These are phyloP conservation scores for Piedraia hortae DNA, from an alignment of 2,329 filamentous ascomycete genomes.

Conservation along the genomic window DNA sequence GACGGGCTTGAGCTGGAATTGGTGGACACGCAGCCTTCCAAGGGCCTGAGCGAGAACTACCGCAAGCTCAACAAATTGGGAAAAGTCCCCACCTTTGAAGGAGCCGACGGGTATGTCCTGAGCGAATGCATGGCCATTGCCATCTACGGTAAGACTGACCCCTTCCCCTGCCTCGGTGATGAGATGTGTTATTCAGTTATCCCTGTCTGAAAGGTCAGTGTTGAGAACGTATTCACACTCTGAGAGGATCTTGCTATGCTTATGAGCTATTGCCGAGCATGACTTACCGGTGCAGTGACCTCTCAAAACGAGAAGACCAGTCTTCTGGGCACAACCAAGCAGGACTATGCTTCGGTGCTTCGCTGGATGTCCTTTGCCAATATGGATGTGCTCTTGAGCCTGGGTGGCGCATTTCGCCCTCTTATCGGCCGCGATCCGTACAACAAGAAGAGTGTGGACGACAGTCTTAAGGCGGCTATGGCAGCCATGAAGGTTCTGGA, in stretches of 20 bases:
- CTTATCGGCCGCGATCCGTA: constrained; percentile 58
- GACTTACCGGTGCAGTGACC: constrained; percentile 39
- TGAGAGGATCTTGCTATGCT: constrained; percentile 20
- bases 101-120: constrained; percentile 70
- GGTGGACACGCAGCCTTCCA: constrained; percentile 39
- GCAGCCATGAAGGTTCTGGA: constrained; percentile 50
- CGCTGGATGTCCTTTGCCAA: constrained; percentile 98
- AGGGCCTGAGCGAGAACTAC: constrained; percentile 46
- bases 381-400: constrained; percentile 45
- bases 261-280: background rate
- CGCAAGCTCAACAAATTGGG: constrained; percentile 61
- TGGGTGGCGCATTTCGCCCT: constrained; percentile 65
- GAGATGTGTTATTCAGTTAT: constrained; percentile 40
- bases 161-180: background rate
- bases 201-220: constrained; percentile 86
- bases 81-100: constrained; percentile 82
- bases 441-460: constrained; percentile 95
- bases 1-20: constrained; percentile 82
- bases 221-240: constrained; percentile 71
- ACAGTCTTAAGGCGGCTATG: constrained; percentile 38
- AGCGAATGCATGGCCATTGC: constrained; percentile 82
- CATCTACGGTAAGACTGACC: constrained; percentile 62
- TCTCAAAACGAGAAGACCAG: constrained; percentile 99
- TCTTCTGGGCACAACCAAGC: constrained; percentile 98
- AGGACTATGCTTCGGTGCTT: constrained; percentile 96